Conservation (phyloP, 495 filamentous ascomycete genomes). For the Penicillium nucicola region DNA sequence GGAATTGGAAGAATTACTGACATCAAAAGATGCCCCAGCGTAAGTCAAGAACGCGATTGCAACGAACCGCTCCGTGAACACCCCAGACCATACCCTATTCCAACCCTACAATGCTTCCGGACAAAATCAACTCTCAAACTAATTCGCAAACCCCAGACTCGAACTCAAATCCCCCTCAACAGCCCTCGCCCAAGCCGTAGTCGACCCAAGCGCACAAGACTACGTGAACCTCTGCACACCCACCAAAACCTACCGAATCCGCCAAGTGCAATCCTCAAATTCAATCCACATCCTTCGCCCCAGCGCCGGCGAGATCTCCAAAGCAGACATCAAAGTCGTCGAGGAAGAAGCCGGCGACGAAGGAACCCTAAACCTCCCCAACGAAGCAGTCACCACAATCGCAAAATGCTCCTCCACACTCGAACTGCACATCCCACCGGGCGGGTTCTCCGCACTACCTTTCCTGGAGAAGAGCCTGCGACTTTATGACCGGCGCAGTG, state of each 20-base stretch:
- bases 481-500: slow-evolving; percentile 28
- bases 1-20: slow-evolving; percentile 64
- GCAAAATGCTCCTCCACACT: slow-evolving; percentile 72
- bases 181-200: slow-evolving; percentile 19
- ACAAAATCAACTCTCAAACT: neutral
- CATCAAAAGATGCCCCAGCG: slow-evolving; percentile 57
- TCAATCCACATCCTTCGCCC: slow-evolving; percentile 69
- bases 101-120: neutral
- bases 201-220: slow-evolving; percentile 39
- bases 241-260: slow-evolving; percentile 69
- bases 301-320: slow-evolving; percentile 29
- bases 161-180: slow-evolving; percentile 56
- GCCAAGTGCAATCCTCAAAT: slow-evolving; percentile 91
- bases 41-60: slow-evolving; percentile 34
- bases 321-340: slow-evolving; percentile 30
- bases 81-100: neutral
- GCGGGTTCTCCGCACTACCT: slow-evolving; percentile 30
- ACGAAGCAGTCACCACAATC: slow-evolving; percentile 53
- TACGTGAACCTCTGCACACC: slow-evolving; percentile 73
- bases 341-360: slow-evolving; percentile 20
- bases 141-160: slow-evolving; percentile 44
- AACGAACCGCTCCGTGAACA: neutral
- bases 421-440: slow-evolving; percentile 49
- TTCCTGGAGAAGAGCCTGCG: slow-evolving; percentile 34
- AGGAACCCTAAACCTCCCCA: slow-evolving; percentile 30